Conservation (phyloP, 2,329 filamentous ascomycete species). For the Colletotrichum sp. region DNA sequence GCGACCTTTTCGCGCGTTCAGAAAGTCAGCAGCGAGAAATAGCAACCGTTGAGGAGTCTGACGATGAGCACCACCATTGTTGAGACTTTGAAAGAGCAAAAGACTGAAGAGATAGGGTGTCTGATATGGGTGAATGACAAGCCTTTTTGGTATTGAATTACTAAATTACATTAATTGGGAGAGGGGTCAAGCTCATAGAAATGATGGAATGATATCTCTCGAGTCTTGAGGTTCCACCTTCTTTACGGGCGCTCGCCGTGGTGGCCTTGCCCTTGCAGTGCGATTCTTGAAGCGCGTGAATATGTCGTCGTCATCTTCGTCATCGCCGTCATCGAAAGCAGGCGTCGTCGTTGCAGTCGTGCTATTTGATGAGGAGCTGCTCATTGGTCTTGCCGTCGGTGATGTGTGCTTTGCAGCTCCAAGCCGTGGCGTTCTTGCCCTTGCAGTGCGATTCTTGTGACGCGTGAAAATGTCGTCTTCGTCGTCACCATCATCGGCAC, state of each 20-base stretch:
- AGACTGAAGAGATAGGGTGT: not conserved
- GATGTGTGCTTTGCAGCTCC: not conserved
- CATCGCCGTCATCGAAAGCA: not conserved
- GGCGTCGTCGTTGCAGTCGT: conserved; percentile 23
- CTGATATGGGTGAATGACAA: not conserved
- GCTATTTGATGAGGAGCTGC: conserved; percentile 27
- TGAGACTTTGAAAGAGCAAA: not conserved
- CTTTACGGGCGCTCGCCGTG: conserved; percentile 22
- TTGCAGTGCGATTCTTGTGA: conserved; percentile 13
- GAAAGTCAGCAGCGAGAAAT: not conserved
- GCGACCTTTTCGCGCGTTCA: not conserved
- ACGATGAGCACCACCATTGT: not conserved
- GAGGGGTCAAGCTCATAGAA: not conserved
- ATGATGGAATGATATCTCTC: conserved; percentile 22
- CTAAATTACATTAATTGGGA: not conserved
- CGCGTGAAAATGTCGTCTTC: conserved; percentile 13
- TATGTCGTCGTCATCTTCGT: conserved; percentile 14
- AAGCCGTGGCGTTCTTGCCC: not conserved
- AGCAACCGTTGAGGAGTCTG: not conserved
- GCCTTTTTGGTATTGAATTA: not conserved
- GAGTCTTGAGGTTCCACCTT: conserved; percentile 14
- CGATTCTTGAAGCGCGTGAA: conserved; percentile 19
- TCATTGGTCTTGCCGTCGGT: not conserved
- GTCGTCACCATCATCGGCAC: not conserved
- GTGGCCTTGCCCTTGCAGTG: conserved; percentile 6